These are phyloP conservation scores for Dipodascus geniculatus DNA, from an alignment of 805 yeast genomes.

Conservation along the genomic window DNA sequence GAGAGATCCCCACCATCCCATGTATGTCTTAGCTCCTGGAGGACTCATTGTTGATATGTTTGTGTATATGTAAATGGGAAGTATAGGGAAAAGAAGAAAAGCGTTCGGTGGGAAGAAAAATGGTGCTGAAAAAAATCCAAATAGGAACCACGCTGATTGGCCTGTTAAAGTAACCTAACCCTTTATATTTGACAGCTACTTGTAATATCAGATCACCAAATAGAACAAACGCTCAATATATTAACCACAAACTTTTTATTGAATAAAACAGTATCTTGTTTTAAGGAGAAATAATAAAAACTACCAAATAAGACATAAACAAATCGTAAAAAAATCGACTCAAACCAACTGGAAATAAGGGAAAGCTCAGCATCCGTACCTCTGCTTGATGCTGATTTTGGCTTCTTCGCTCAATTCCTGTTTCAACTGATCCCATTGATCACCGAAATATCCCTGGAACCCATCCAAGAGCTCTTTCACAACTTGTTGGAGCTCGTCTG, in stretches of 20 bases:
- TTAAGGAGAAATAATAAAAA: not conserved
- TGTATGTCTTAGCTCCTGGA: conserved; percentile 30
- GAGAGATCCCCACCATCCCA: conserved; percentile 97
- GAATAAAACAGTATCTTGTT: not conserved
- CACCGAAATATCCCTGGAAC: conserved; percentile 3
- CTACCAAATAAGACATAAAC: not conserved
- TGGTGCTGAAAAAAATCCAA: not conserved
- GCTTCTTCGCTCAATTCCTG: not conserved
- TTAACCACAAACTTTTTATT: not conserved
- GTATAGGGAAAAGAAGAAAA: not conserved
- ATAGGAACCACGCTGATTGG: not conserved
- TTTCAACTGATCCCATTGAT: not conserved
- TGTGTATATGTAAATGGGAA: not conserved
- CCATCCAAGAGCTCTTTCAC: conserved; percentile 9
- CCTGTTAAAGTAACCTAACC: not conserved
- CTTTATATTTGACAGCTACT: too few relatives aligned
- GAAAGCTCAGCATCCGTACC: not conserved
- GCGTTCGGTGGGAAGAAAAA: not conserved
- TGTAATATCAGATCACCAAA: not conserved
- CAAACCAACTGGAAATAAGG: not conserved
- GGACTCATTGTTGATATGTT: not conserved
- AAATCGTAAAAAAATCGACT: not conserved
- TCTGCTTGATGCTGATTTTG: not conserved
- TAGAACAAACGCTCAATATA: too few relatives aligned
- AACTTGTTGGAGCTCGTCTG: not conserved